Percentiles rank a stretch among this genome's conserved stretches.
Conservation (phyloP, 805 yeast species). For the Zygoascus bituminiphila region DNA sequence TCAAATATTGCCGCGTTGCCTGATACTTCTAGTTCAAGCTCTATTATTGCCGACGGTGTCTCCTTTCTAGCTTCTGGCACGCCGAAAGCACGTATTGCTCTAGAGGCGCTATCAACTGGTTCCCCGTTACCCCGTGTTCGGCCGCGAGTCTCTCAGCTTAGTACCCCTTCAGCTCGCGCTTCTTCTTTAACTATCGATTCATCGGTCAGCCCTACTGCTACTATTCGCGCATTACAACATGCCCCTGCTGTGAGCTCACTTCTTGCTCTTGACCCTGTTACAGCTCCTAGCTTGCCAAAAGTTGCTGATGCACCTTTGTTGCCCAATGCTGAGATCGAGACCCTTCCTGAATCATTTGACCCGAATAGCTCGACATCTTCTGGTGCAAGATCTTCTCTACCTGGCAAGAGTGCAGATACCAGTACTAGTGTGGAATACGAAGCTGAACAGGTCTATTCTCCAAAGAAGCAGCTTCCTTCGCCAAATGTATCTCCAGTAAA, state of each 20-base stretch:
- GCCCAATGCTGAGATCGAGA: not conserved
- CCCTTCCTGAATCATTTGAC: not conserved
- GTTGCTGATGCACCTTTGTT: too few relatives aligned
- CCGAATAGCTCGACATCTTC: not conserved
- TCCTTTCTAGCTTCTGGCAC: not conserved
- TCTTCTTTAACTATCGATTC: too few relatives aligned
- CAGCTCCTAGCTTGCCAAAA: not conserved
- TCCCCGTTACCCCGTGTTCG: too few relatives aligned
- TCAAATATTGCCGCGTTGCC: too few relatives aligned
- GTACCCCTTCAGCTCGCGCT: too few relatives aligned
- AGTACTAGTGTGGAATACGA: not conserved
- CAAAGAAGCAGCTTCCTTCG: too few relatives aligned
- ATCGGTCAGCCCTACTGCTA: too few relatives aligned
- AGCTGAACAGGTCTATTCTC: too few relatives aligned
- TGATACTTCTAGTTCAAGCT: not conserved
- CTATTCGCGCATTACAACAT: not conserved
- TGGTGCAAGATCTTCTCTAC: not conserved
- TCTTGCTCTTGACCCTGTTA: not conserved
- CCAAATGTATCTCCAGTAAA: too few relatives aligned
- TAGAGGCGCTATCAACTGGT: too few relatives aligned
- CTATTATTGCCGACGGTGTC: not conserved
- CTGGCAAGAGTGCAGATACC: not conserved
- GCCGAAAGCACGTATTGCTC: not conserved
- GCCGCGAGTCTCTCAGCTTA: too few relatives aligned
- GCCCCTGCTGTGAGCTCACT: not conserved